phyloP scores from a whole-genome alignment of 306 rosid genomes.

The Castanospermum australe region DNA sequence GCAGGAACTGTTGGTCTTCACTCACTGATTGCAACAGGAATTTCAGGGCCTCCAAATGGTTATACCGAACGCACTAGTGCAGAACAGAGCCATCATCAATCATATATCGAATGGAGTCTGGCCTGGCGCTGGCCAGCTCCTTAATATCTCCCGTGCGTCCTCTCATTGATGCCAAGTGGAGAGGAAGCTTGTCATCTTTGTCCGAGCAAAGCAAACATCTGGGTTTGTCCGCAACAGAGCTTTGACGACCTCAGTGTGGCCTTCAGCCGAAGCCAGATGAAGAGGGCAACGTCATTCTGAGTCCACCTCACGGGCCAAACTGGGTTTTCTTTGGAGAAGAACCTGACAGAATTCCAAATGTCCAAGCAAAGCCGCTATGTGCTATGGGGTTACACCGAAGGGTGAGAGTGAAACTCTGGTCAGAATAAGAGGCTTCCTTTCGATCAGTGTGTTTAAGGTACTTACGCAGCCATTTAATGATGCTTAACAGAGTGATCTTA shows the following conservation, averaged over 20 bases:
- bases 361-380: slow-evolving; percentile 11
- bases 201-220: neutral
- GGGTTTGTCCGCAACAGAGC: neutral
- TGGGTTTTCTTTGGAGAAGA: neutral
- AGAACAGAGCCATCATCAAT: neutral
- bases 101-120: neutral
- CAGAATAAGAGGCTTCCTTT: slow-evolving; percentile 14
- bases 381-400: slow-evolving; percentile 19
- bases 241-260: slow-evolving; percentile 22
- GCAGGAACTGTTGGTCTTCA: neutral
- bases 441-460: slow-evolving; percentile 1
- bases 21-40: neutral
- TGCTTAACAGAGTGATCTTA: neutral
- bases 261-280: slow-evolving; percentile 24
- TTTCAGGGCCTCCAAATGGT: slow-evolving; percentile 25
- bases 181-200: slow-evolving; percentile 25
- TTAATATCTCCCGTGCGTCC: neutral
- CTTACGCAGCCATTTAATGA: neutral
- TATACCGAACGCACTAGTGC: slow-evolving; percentile 13
- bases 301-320: neutral
- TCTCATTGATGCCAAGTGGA: neutral
- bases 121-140: neutral
- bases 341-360: neutral
- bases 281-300: slow-evolving; percentile 19
- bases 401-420: slow-evolving; percentile 11